Percentiles rank a stretch among this genome's conserved stretches.
Evolutionary conservation across 179 eudicot species (phyloP).

Genomic region (Drosera spatulata): DNA sequence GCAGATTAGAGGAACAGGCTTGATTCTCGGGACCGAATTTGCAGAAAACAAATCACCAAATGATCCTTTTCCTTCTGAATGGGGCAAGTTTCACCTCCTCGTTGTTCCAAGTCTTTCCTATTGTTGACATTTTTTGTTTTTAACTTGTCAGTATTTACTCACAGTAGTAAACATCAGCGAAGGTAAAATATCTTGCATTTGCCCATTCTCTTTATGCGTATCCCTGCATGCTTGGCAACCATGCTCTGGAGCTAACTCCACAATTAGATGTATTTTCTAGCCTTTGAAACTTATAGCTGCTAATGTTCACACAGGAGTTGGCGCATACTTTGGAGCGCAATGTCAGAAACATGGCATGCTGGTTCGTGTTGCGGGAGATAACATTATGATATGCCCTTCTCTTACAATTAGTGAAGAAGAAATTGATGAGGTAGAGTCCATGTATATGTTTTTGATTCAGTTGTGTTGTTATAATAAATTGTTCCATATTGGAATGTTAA

Average conservation of each 20-base stretch:
- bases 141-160: no score
- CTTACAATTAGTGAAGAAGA: conserved; percentile 58
- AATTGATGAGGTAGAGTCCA: conserved; percentile 53
- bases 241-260: no score
- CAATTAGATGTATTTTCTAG: no score
- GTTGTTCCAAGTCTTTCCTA: neutral
- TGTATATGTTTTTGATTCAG: neutral
- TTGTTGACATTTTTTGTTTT: neutral
- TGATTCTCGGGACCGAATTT: conserved; percentile 81
- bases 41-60: conserved; percentile 83
- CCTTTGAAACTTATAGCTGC: neutral
- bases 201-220: no score
- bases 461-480: neutral
- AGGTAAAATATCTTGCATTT: no score
- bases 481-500: neutral
- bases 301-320: conserved; percentile 37
- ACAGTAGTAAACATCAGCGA: no score
- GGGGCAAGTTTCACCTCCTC: conserved; percentile 45
- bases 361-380: conserved; percentile 87
- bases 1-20: conserved; percentile 90
- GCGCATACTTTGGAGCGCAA: conserved; percentile 76
- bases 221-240: no score
- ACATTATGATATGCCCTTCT: conserved; percentile 84
- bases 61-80: conserved; percentile 77
- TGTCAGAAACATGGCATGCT: conserved; percentile 87